Percentiles rank a stretch among this genome's conserved stretches.
Conservation (phyloP, 305 asterid species). For the Fraxinus paxiana region DNA sequence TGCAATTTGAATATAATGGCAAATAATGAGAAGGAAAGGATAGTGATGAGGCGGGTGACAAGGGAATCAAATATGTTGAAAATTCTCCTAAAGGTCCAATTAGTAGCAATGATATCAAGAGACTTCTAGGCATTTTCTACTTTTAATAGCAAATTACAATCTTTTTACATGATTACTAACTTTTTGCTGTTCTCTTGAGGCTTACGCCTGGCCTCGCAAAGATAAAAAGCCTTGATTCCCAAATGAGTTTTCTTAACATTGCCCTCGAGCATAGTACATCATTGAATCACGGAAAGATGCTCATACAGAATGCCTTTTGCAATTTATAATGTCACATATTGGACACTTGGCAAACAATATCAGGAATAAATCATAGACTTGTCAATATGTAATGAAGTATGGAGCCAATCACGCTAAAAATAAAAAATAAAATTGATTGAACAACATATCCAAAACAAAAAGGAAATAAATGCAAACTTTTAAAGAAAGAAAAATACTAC, state of each 20-base stretch:
- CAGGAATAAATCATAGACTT: background rate
- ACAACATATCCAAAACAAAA: constrained; percentile 11
- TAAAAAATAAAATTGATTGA: background rate
- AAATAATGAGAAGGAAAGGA: background rate
- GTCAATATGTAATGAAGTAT: background rate
- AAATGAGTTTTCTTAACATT: background rate
- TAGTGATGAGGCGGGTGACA: background rate
- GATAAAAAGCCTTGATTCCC: background rate
- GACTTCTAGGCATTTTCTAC: background rate
- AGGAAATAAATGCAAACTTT: background rate
- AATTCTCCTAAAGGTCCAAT: background rate
- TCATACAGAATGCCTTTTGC: background rate
- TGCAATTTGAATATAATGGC: background rate
- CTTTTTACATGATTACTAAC: background rate
- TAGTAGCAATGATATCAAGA: background rate
- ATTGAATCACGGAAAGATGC: background rate
- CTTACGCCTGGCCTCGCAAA: background rate
- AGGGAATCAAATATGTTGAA: background rate
- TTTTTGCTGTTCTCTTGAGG: background rate
- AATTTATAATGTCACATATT: background rate
- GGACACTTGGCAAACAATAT: background rate
- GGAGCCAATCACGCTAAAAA: background rate
- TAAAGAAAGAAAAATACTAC: constrained; percentile 4
- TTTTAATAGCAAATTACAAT: background rate
- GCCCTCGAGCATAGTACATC: background rate